phyloP scores from a whole-genome alignment of 73 alveolate species.

The Paramecium sonneborni region DNA sequence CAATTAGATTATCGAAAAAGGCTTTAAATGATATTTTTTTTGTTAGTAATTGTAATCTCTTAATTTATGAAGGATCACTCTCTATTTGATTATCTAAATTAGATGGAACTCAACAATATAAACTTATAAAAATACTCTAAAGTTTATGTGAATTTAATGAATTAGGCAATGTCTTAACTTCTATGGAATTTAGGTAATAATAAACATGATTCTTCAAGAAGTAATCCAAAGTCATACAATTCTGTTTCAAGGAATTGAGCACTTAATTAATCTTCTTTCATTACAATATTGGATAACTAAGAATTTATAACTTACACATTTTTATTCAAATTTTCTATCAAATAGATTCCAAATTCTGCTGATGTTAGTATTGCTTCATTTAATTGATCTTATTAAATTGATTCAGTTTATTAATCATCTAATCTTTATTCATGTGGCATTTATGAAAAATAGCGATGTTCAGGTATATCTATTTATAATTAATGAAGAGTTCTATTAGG shows the following conservation, averaged over 20 bases:
- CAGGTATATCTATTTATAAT: background rate
- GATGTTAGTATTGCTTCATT: background rate
- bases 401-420: background rate
- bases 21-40: background rate
- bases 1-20: background rate
- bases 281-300: background rate
- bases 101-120: background rate
- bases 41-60: background rate
- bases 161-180: background rate
- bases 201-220: background rate
- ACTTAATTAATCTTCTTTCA: background rate
- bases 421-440: background rate
- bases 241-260: background rate
- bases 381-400: background rate
- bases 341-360: background rate
- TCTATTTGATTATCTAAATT: background rate
- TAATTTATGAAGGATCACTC: background rate
- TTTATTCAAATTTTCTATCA: background rate
- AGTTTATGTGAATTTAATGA: background rate
- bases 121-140: constrained; percentile 7
- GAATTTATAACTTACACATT: background rate
- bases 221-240: background rate
- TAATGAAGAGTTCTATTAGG: background rate
- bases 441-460: background rate
- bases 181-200: background rate